A percentile compares a stretch with the other conserved stretches of the same genome.
Conservation (phyloP, 1,284 basidiomycete species). For the Pyrrhoderma lamaoense region DNA sequence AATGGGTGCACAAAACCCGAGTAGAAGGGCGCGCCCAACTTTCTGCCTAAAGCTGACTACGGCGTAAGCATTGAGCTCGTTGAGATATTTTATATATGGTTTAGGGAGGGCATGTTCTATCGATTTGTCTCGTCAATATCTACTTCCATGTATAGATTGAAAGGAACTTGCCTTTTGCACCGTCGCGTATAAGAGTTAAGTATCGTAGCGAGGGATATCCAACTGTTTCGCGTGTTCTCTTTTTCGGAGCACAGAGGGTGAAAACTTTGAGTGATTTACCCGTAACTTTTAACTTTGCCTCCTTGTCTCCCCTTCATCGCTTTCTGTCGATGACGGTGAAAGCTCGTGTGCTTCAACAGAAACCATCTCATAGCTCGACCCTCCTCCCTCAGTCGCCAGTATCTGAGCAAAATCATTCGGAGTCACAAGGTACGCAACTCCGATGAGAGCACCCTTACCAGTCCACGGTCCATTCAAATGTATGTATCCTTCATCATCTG, state of each 20-base stretch:
- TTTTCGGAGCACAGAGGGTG: slow-evolving; percentile 13
- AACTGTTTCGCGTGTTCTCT: background rate
- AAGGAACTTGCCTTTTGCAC: slow-evolving; percentile 14
- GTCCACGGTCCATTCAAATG: slow-evolving; percentile 1
- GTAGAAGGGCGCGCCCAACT: slow-evolving; percentile 9
- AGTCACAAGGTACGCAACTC: slow-evolving; percentile 18
- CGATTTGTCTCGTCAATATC: background rate
- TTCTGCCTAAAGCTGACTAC: slow-evolving; percentile 7
- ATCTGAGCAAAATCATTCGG: slow-evolving; percentile 15
- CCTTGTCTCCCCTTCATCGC: slow-evolving; percentile 1
- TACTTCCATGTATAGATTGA: background rate
- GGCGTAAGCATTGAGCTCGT: slow-evolving; percentile 6
- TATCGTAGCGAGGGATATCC: slow-evolving; percentile 17
- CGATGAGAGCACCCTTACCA: slow-evolving; percentile 13
- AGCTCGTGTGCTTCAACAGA: slow-evolving; percentile 5
- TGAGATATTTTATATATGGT: slow-evolving; percentile 11
- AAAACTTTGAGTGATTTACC: slow-evolving; percentile 13
- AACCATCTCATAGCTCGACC: slow-evolving; percentile 13
- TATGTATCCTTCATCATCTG: too few species aligned
- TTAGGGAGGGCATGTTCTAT: slow-evolving; percentile 13
- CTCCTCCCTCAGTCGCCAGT: slow-evolving; percentile 18
- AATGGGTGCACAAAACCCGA: background rate
- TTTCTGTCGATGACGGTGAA: background rate
- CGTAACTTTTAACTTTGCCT: background rate
- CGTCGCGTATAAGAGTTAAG: slow-evolving; percentile 13